These are phyloP conservation scores for Dioscorea zingiberensis DNA, from an alignment of 106 monocot genomes.

Conservation along the genomic window DNA sequence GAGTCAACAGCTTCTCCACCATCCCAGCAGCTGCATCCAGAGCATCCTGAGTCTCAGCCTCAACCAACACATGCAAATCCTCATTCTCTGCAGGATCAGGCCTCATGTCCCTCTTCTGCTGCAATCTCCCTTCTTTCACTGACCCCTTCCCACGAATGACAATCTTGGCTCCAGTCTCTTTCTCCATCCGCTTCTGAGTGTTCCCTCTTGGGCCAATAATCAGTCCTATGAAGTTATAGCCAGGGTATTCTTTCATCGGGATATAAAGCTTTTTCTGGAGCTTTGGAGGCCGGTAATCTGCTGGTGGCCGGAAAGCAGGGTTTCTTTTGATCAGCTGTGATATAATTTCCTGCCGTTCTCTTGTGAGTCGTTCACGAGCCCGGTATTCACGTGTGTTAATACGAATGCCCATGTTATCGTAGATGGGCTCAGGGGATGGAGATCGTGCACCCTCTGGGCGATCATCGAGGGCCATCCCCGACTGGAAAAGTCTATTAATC, in stretches of 20 bases:
- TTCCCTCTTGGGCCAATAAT: constrained; percentile 96
- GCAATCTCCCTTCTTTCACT: constrained; percentile 81
- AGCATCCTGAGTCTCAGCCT: constrained; percentile 85
- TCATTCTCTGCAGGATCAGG: constrained; percentile 88
- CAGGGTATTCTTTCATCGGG: constrained; percentile 95
- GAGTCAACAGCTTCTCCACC: constrained; percentile 87
- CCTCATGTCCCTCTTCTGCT: constrained; percentile 85
- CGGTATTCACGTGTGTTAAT: constrained; percentile 93
- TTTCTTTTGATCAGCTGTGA: constrained; percentile 77
- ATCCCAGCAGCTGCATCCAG: constrained; percentile 84
- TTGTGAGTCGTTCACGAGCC: constrained; percentile 70
- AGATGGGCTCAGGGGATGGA: constrained; percentile 90
- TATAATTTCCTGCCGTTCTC: constrained; percentile 83
- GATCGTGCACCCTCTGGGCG: constrained; percentile 81
- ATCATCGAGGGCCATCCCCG: constrained; percentile 66
- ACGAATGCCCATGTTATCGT: constrained; percentile 89
- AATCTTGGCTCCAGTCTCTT: constrained; percentile 96
- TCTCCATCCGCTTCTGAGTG: constrained; percentile 99
- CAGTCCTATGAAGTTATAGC: constrained; percentile 93
- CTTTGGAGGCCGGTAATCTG: constrained; percentile 94
- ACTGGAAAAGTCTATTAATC: constrained; percentile 68
- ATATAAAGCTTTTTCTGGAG: constrained; percentile 95
- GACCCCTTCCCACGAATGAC: constrained; percentile 94
- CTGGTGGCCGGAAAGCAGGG: constrained; percentile 89
- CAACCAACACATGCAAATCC: constrained; percentile 91